Evolutionary conservation across 176 grass and related monocot species (phyloP), one percentile per base, ranked within the genome.

Genomic region (Pontederia paniculata): DNA sequence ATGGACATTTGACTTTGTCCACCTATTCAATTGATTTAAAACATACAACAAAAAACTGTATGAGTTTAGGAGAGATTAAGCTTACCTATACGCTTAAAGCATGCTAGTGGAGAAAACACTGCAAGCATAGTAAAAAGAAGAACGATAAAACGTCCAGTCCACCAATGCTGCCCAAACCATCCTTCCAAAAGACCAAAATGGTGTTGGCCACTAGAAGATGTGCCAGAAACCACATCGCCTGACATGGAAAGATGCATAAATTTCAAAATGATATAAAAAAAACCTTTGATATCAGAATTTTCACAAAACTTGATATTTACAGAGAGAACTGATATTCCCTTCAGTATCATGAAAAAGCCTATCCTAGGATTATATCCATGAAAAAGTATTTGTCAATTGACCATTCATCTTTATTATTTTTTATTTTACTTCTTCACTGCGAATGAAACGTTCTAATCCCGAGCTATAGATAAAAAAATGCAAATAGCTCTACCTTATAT

Each of bases 211-310:
- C 57, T 69, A 14, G 91, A 83, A 56, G 68, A 69, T 44, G 91
- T 87, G 70, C 91, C 86, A 55, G 91, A 97, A 43, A 97, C 82
- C 70, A 90, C 86, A 52, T 97, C 91, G 72, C 91, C 86, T 97
- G 21, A 10, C 46, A 52, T 8, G 9, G 37, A 25, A 14, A 73
- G 23, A 67, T 67, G 53, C 37, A 58, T 20, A 0, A 0, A 21
- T 49, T 52, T 42, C 13, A 37, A 12, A 17, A 52, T 11, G 17
- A 45, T 18, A 45, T 21, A 45, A 18, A 46, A 20, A 10, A 60
- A 12, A 54, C 12, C 3, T 10, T 12, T 48, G 45, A 48, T 12
- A 14, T 14, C 10, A 48, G 11, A n/a, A n/a, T n/a, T n/a, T n/a
- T n/a, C n/a, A n/a, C n/a, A n/a, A n/a, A n/a, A n/a, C n/a, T n/a